A percentile compares a stretch with the other conserved stretches of the same genome.
Conservation (phyloP, 352 stramenopile species). For the Phytophthora meadii region DNA sequence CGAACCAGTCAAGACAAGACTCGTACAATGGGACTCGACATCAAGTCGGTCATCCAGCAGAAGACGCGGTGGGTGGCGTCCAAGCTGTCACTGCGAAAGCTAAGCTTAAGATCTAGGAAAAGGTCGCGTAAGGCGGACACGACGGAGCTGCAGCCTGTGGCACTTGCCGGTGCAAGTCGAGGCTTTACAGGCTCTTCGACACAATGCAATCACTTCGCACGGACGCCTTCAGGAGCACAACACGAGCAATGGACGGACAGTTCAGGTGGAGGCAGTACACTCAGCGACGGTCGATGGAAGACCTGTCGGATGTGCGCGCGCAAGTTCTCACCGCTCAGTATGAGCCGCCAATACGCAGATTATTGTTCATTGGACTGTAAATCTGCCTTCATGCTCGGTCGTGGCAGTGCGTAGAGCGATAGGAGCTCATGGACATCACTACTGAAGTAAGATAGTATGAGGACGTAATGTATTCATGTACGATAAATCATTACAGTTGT, state of each 20-base stretch:
- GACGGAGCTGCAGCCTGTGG: conserved; percentile 39
- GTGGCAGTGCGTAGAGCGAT: conserved; percentile 13
- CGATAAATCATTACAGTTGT: neutral
- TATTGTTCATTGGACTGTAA: conserved; percentile 60
- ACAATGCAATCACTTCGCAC: conserved; percentile 46
- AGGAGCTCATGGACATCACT: neutral
- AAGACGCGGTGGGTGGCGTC: conserved; percentile 39
- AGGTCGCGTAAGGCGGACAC: conserved; percentile 33
- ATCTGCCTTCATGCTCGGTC: conserved; percentile 43
- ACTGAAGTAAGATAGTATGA: neutral
- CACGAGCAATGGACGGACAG: conserved; percentile 33
- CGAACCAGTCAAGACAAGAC: conserved; percentile 9
- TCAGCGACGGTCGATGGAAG: conserved; percentile 28
- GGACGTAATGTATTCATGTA: neutral
- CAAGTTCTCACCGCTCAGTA: conserved; percentile 38
- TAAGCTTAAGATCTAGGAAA: conserved; percentile 25
- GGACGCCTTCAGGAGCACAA: conserved; percentile 24
- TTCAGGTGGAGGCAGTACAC: conserved; percentile 10
- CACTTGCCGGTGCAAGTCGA: conserved; percentile 43
- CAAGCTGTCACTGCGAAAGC: conserved; percentile 36
- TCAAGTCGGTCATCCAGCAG: conserved; percentile 33
- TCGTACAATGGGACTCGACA: conserved; percentile 26
- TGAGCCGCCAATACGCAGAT: conserved; percentile 36
- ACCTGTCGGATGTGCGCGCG: conserved; percentile 47
- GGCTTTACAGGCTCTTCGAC: conserved; percentile 43